These are phyloP conservation scores for Carex pumila DNA, from an alignment of 176 grass and related monocot genomes.

Conservation along the genomic window DNA sequence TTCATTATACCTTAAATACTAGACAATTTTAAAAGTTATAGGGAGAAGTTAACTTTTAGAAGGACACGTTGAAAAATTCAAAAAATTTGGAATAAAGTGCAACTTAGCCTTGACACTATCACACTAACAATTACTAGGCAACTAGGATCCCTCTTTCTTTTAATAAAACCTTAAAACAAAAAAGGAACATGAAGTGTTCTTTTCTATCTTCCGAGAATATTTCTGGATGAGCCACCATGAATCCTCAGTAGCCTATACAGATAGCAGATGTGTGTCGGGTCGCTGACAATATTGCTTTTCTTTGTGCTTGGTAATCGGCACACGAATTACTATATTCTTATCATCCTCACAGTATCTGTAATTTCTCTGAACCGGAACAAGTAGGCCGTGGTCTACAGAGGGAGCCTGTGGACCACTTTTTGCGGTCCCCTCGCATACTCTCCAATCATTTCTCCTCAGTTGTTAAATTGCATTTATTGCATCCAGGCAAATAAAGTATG, in stretches of 20 bases:
- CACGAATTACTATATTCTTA: background rate
- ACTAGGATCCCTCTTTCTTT: background rate
- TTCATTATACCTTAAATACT: background rate
- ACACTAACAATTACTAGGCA: background rate
- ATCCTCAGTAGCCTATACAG: background rate
- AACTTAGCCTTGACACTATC: background rate
- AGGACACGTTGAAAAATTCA: background rate
- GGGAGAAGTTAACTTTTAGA: background rate
- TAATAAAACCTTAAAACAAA: background rate
- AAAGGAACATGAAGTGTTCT: background rate
- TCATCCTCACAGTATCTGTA: background rate
- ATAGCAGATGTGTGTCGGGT: background rate
- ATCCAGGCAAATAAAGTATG: background rate
- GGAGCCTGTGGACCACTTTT: background rate
- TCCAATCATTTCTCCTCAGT: conserved; percentile 16
- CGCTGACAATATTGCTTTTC: background rate
- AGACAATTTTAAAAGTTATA: background rate
- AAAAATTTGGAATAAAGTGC: background rate
- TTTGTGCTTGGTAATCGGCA: background rate
- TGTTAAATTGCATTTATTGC: conserved; percentile 18
- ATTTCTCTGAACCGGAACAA: background rate
- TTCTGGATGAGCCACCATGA: background rate
- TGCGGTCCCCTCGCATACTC: background rate
- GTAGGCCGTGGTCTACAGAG: conserved; percentile 9
- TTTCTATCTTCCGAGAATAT: conserved; percentile 3